Evolutionary conservation across 345 rosid genomes (phyloP), one percentile per base, ranked within the genome.

Genomic region (Rhizophora mangle): DNA sequence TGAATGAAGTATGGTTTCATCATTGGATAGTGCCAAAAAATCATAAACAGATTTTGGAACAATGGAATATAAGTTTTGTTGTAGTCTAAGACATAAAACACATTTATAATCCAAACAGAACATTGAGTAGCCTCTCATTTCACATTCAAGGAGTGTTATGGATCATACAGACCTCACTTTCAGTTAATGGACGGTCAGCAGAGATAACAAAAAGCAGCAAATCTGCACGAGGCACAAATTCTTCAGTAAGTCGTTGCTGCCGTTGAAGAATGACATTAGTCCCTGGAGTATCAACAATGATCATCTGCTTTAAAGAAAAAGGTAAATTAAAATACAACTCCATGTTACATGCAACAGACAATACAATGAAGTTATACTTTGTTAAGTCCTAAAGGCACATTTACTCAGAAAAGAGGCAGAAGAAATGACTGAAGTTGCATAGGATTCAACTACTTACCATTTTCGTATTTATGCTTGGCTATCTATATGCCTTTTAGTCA

Each of bases 251-350:
- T 59, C 92, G 87, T 63, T 95, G 97, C 75, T 95, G 97, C 79
- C 99, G 84, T 83, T 89, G 93, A 63, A 95, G 96, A 80, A 95
- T 92, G 71, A 92, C 99, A 83, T 95, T 95, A 64, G 96, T 95
- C 70, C 96, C 96, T 36, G 97, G 97, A 20, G 99, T 91, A 77
- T 95, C 96, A 64, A 92, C 96, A 60, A 95, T 88, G 66, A 74
- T 87, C 82, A 95, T 88, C 99, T 95, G 94, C 72, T 75, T 71
- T 27, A 64, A 26, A 60, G 30, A 75, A 39, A 47, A 65, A 27
- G 72, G 60, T 34, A 34, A 34, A 34, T 34, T 34, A 54, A 60
- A 60, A 32, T 56, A 68, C 68, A 63, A 72, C 58, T 72, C 73
- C 46, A 47, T 60, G 73, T 59, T 65, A 51, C 8, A 53, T 68